phyloP scores from a whole-genome alignment of 139 green algal genomes.

The Chlamydomonas sphaeroides region DNA sequence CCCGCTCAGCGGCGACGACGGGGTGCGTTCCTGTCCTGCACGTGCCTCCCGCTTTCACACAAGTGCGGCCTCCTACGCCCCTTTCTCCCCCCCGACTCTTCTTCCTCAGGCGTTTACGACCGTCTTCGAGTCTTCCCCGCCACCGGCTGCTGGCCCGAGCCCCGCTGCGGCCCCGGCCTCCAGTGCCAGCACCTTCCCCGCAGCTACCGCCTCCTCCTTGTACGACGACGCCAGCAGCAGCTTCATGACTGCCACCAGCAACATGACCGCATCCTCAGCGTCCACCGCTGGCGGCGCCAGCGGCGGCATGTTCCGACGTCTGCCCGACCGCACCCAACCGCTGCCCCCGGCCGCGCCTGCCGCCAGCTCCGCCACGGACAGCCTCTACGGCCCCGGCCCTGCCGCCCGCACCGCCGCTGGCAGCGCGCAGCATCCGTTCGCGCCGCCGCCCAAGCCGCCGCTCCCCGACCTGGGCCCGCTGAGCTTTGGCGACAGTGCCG shows the following conservation, averaged over 20 bases:
- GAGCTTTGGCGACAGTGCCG: constrained; percentile 14
- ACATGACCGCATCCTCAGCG: constrained; percentile 8
- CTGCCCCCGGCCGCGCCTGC: too few species aligned
- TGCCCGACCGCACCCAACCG: too few species aligned
- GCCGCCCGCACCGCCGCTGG: not conserved
- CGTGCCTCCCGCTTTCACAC: too few species aligned
- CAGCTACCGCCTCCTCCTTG: not conserved
- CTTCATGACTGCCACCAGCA: constrained; percentile 26
- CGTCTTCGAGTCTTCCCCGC: constrained; percentile 1
- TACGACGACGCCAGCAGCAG: too few species aligned
- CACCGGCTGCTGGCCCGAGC: not conserved
- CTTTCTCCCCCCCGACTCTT: not conserved
- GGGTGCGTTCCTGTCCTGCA: too few species aligned
- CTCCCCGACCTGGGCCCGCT: not conserved
- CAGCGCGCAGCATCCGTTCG: not conserved
- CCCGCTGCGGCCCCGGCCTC: not conserved
- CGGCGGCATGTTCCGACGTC: not conserved
- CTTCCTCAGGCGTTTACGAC: constrained; percentile 20
- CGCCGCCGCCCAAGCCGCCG: too few species aligned
- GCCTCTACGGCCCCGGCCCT: not conserved
- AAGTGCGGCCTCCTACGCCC: too few species aligned
- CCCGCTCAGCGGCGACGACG: too few species aligned
- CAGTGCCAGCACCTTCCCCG: too few species aligned
- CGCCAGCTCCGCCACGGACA: not conserved
- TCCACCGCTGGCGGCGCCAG: not conserved